Evolutionary conservation across 768 basidiomycete genomes (phyloP), one percentile per base, ranked within the genome.

Genomic region (Suillus decipiens): DNA sequence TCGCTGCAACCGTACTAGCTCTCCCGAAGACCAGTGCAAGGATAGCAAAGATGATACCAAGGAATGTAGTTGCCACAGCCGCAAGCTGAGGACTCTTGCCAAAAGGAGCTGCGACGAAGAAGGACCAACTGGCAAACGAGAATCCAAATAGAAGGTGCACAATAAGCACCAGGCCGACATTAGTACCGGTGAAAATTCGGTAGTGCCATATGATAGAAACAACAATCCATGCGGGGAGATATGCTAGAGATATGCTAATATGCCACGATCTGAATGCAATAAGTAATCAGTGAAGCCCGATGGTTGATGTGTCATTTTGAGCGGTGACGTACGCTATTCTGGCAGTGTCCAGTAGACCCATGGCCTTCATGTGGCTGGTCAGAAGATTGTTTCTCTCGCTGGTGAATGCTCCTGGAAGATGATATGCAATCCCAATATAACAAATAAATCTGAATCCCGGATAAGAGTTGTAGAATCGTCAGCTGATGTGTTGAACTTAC

Each of bases 141-240:
- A 91, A 75, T 17, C 89, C 89, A 37, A 89, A 80, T 37, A 93
- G 77, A 43, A 93, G 72, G 68, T 93, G 87, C 22, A 91, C 74
- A 39, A 80, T 78, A 43, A 93, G 77, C 62, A 93, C 77, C 36
- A 92, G 73, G 3, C 83, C 85, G 19, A 78, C 79, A 65, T 81
- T 86, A 1, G 89, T 88, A 48, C 77, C 76, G 11, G 81, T 76
- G 71, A 90, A 93, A n/a, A 93, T 85, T 24, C 80, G 82, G 66
- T 76, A 82, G 68, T 85, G 85, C 89, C 90, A 93, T 37, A 82
- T 76, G 37, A 90, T 68, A 19, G 84, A 77, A 24, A 90, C 84
- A 50, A 87, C 80, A 53, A 92, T 77, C 91, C 92, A 93, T 1
- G 87, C 89, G 0, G 90, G 90, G 31, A 93, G 82, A 70, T 93